phyloP scores from a whole-genome alignment of 192 early-diverging fungal species.

The Coemansia sp. region DNA sequence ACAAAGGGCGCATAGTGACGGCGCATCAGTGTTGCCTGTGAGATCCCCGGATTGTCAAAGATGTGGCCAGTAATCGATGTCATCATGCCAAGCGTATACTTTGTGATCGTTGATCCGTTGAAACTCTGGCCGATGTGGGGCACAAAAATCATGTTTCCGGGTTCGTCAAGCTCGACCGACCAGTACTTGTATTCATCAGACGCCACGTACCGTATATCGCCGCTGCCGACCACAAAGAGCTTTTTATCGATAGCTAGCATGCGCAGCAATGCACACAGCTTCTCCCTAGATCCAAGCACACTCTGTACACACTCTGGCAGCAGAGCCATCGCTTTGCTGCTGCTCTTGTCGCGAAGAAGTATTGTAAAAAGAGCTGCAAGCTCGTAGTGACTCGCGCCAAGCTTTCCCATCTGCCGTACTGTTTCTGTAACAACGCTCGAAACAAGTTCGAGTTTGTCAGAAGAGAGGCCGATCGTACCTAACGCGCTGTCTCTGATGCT shows the following conservation, averaged over 20 bases:
- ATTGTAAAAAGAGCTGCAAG: conserved; percentile 11
- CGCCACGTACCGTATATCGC: conserved; percentile 43
- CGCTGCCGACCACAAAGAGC: conserved; percentile 30
- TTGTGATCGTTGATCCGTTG: conserved; percentile 24
- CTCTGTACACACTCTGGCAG: background rate
- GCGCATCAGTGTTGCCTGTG: conserved; percentile 32
- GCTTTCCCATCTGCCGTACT: conserved; percentile 22
- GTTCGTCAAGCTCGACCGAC: conserved; percentile 8
- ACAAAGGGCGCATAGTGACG: conserved; percentile 40
- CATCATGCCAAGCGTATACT: conserved; percentile 23
- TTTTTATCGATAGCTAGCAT: conserved; percentile 10
- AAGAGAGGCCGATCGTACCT: background rate
- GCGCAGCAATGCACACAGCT: conserved; percentile 7
- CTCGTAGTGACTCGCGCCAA: conserved; percentile 33
- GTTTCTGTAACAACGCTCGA: conserved; percentile 9
- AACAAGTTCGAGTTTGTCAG: conserved; percentile 14
- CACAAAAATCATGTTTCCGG: conserved; percentile 3
- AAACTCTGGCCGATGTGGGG: conserved; percentile 40
- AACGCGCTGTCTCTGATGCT: background rate
- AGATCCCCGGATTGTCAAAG: conserved; percentile 35
- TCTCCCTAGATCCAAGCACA: background rate
- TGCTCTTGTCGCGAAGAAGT: background rate
- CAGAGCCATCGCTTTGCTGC: background rate
- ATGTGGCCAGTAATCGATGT: conserved; percentile 26
- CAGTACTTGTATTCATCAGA: conserved; percentile 23